Evolutionary conservation across 495 filamentous ascomycete genomes (phyloP).

Genomic region (Podospora appendiculata): DNA sequence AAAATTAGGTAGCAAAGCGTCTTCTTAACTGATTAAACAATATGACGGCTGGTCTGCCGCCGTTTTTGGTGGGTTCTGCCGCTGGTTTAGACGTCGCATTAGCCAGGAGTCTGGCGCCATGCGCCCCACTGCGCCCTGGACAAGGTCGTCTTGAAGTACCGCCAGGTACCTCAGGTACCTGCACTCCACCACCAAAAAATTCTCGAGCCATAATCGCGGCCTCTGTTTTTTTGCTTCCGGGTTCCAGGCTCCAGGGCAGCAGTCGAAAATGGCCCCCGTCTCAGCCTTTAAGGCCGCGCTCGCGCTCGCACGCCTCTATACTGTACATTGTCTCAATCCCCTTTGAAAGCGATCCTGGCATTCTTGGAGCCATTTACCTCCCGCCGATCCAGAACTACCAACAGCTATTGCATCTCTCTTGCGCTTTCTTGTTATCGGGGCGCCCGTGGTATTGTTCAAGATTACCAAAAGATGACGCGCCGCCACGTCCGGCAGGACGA

Average conservation of each 20-base stretch:
- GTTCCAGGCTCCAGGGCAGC: neutral
- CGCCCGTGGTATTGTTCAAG: constrained; percentile 2
- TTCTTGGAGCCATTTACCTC: constrained; percentile 2
- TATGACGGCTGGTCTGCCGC: constrained; percentile 1
- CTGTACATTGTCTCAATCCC: constrained; percentile 2
- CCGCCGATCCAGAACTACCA: constrained; percentile 2
- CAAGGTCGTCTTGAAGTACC: too few species aligned
- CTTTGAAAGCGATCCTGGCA: constrained; percentile 3
- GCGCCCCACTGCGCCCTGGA: neutral
- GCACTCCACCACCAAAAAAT: neutral
- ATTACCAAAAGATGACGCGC: constrained; percentile 4
- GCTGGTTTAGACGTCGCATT: neutral
- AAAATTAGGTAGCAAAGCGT: too few species aligned
- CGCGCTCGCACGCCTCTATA: neutral
- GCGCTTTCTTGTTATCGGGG: constrained; percentile 2
- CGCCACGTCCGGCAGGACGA: constrained; percentile 2
- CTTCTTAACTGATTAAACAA: too few species aligned
- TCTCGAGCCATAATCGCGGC: neutral
- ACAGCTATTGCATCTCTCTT: constrained; percentile 5
- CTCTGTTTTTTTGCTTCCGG: neutral
- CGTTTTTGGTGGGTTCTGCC: constrained; percentile 1
- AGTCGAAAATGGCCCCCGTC: neutral
- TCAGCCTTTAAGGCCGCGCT: neutral
- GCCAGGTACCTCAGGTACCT: neutral
- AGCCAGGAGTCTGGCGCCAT: neutral